phyloP scores from a whole-genome alignment of 2,329 filamentous ascomycete genomes.

The Diaporthe sp. region DNA sequence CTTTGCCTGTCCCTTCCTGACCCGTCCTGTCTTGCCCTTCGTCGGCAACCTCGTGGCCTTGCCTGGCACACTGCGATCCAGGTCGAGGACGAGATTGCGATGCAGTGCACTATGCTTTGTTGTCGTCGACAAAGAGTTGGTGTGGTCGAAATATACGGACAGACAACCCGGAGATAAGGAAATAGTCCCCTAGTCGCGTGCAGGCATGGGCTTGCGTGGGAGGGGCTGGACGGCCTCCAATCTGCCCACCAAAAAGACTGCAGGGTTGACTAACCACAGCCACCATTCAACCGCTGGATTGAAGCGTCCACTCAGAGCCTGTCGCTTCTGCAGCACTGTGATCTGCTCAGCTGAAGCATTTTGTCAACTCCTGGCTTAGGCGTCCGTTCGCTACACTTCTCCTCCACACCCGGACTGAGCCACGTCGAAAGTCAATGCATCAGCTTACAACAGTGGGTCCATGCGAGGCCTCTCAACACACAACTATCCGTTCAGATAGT shows the following conservation, averaged over 20 bases:
- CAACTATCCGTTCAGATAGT: background rate
- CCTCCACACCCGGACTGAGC: background rate
- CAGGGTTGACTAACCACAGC: constrained; percentile 15
- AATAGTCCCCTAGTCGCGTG: background rate
- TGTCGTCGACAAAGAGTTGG: constrained; percentile 1
- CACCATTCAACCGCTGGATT: constrained; percentile 3
- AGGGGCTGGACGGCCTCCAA: constrained; percentile 7
- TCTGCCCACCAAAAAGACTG: constrained; percentile 1
- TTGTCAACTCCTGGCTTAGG: background rate
- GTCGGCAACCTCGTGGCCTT: background rate
- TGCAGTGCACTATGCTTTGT: constrained; percentile 16
- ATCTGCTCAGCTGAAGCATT: background rate
- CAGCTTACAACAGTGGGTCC: background rate
- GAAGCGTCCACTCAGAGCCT: background rate
- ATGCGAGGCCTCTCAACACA: background rate
- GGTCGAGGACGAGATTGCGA: background rate
- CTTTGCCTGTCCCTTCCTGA: background rate
- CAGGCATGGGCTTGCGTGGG: background rate
- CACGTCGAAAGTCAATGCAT: background rate
- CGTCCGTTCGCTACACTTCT: background rate
- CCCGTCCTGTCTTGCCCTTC: background rate
- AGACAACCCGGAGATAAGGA: background rate
- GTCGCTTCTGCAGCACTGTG: background rate
- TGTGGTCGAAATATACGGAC: background rate
- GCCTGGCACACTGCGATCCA: background rate